Evolutionary conservation across 2,329 filamentous ascomycete species (phyloP), one percentile per base, ranked within the genome.

Genomic region (Ascochyta rabiei): DNA sequence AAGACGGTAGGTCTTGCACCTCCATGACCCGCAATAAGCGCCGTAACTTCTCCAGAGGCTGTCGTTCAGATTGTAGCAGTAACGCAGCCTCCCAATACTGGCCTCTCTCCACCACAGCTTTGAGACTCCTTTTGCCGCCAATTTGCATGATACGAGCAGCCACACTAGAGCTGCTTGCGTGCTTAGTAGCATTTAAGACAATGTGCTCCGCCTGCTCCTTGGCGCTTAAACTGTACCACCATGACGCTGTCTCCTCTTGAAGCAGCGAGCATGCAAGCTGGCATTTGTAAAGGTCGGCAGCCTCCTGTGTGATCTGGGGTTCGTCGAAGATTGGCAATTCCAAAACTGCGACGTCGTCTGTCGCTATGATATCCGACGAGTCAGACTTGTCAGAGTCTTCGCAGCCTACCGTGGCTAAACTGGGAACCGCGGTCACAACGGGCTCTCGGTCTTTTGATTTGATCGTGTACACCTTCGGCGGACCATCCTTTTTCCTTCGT

Each of bases 1-100:
- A 71, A 4, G 26, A 43, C 2, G 69, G 69, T 5, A 71, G 19
- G 15, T 69, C 56, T 6, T 68, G 49, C 26, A 41, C 18, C 7
- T 59, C 48, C 57, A 71, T 61, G 6, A 58, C 30, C 23, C 44
- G 35, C 7, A 70, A 28, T 6, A 69, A 16, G 8, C 56, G 39
- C 23, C 62, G 54, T 18, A 69, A 26, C 2, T 49, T 56, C 41
- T 54, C 53, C 8, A 70, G 47, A 2, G 68, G 62, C 12, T 68
- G 40, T 15, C 48, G 53, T 19, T 61, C 41, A 1, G 53, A 28
- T 8, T 44, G 48, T 9, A 69, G 21, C 33, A 70, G 43, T 13
- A 53, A 49, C 15, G 51, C 56, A 2, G 65, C 64, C n/a, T 65
- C 63, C 4, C 59, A 45, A 0, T 49, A 15, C 6, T 53, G 37